Evolutionary conservation across 805 yeast genomes (phyloP).

Genomic region (Candida manassasensis): DNA sequence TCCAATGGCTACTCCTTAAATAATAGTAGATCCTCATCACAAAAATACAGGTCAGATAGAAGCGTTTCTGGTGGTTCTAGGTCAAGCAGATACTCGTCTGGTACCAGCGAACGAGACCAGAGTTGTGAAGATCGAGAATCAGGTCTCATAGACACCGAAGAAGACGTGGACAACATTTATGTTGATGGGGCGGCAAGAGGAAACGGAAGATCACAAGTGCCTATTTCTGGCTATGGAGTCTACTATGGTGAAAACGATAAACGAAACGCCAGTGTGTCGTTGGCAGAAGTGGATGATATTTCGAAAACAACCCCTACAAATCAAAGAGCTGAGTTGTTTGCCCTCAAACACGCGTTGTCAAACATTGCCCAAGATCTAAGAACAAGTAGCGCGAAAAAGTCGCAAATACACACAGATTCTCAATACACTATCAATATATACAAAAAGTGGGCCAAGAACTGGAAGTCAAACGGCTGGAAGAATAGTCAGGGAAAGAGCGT

Average conservation of each 20-base stretch:
- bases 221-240: conserved; percentile 69
- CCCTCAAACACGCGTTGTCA: conserved; percentile 54
- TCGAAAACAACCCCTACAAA: conserved; percentile 50
- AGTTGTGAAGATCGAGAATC: too few relatives aligned
- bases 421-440: conserved; percentile 55
- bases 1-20: too few relatives aligned
- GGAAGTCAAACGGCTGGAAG: conserved; percentile 57
- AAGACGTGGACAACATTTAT: conserved; percentile 33
- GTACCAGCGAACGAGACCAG: too few relatives aligned
- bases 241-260: conserved; percentile 55
- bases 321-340: conserved; percentile 75
- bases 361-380: conserved; percentile 31
- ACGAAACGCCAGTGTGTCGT: conserved; percentile 51
- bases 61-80: too few relatives aligned
- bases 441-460: conserved; percentile 51
- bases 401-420: conserved; percentile 64
- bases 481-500: conserved; percentile 42
- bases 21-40: too few relatives aligned
- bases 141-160: not conserved
- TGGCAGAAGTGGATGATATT: conserved; percentile 26
- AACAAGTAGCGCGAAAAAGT: conserved; percentile 16
- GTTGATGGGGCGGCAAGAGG: conserved; percentile 77
- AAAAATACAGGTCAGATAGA: too few relatives aligned
- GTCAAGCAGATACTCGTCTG: too few relatives aligned
- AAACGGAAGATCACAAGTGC: conserved; percentile 42